Evolutionary conservation across 2,329 filamentous ascomycete genomes (phyloP), one percentile per base, ranked within the genome.

Genomic region (Stemphylium beticola): DNA sequence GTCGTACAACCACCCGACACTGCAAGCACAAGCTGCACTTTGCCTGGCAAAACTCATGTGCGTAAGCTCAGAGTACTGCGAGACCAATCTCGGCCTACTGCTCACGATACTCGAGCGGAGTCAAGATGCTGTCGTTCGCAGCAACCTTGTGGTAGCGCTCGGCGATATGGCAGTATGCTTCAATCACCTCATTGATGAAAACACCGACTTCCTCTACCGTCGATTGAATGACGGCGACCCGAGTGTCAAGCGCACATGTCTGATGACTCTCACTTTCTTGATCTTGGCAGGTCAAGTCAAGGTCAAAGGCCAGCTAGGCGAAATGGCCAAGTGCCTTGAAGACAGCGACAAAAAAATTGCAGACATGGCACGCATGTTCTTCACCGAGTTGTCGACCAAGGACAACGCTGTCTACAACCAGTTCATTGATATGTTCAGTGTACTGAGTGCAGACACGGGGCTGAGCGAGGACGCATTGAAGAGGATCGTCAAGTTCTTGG

Each of bases 161-260:
- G 95, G 95, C 34, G 95, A 99, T 73, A 99, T 99, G 95, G 96
- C 96, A 0, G 95, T 99, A 18, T 97, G 93, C 83, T 99, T 99
- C 83, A 99, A 99, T 72, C 95, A 99, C 71, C 85, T 99, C 44
- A 97, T 99, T 65, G 96, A 99, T 71, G 96, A 99, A 78, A 98
- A 99, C 76, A 99, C 95, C 0, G 95, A 99, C 74, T 99, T 98
- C 80, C 78, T 99, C 37, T 99, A 99, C 77, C 88, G 95, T 17
- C 87, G 96, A 15, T 84, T 99, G 7, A 96, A 95, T 14, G 96
- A 99, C 70, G 81, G 85, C 14, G 93, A 97, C 66, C 85, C 87
- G 18, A 93, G 90, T 2, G 95, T 99, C 58, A 99, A 98, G 82
- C 87, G 95, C 10, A 99, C 96, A 0, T 99, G 95, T 76, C 83